Evolutionary conservation across 2,329 filamentous ascomycete species (phyloP), one percentile per base, ranked within the genome.

Genomic region (Clarireedia paspali): DNA sequence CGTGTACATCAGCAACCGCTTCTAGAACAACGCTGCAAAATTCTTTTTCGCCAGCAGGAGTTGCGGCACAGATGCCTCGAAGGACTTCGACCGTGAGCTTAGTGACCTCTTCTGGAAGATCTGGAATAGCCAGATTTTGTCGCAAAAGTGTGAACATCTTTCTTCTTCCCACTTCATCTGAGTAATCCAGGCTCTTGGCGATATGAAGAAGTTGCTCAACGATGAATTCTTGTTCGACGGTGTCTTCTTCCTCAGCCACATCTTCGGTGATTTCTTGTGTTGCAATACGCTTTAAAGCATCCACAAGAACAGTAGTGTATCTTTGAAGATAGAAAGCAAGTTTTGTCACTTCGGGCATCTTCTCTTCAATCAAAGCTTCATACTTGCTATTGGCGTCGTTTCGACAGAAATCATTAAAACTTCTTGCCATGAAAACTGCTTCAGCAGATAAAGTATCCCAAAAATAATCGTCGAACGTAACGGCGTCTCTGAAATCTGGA

Each of bases 191-290:
- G 1, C 89, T 95, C 58, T 91, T 79, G 5, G 90, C 88, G 67
- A 99, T 95, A 65, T 96, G 88, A 38, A 99, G 83, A 56, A 99
- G 78, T 68, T 99, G 95, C 70, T 97, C 91, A 40, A 96, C 88
- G 60, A 96, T 88, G 65, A 99, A 99, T 70, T 97, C 92, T 64
- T 91, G 86, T 69, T 96, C 91, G 6, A 91, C 85, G 0, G 87
- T 87, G 62, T 95, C 88, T 65, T 95, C 89, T 58, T 91, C 88
- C 4, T 77, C 79, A 5, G 89, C 88, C 14, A 56, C 48, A 23
- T 82, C 81, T 1, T 83, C 75, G 2, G 74, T 78, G 1, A 73
- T 75, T 23, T 79, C 52, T 56, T 81, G 74, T 38, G 74, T 71
- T 5, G 82, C 78, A 42, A 78, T 73, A 60, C 78, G 75, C 67